Evolutionary conservation across 805 yeast genomes (phyloP), one percentile per base, ranked within the genome.

Genomic region (Candida michaelii): DNA sequence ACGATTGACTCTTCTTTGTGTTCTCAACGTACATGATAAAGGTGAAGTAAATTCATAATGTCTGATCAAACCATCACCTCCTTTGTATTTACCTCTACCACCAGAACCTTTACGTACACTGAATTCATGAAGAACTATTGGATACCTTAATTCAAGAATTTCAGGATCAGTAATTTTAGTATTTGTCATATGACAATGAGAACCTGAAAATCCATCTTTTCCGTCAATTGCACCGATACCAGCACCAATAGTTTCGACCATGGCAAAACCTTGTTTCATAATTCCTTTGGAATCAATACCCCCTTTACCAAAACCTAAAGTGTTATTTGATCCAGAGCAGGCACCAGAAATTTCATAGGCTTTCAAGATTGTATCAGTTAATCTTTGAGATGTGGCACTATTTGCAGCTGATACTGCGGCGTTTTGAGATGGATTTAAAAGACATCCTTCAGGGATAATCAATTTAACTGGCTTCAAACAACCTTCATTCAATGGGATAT

Each of bases 101-200:
- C 54, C 53, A 25, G 45, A 41, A 11, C 41, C 45, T 13, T 27
- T 21, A 21, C 53, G 39, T 10, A 51, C 37, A 10, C 38, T 21
- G 27, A 36, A 50, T 24, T 48, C 43, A 34, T 36, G 45, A 12
- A 50, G 30, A 10, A 46, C 13, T 19, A 44, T 42, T 2, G 53
- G 53, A 33, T 44, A 48, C 36, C 51, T 35, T 29, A 46, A 32
- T 38, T 49, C 54, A 27, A 49, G 40, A 8, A 48, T 42, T 38
- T 50, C 53, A 4, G 51, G 45, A 32, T 50, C 52, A 30, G 52
- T 52, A 24, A 48, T 52, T 36, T 36, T 44, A 19, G 53, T 49
- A 36, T 49, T 52, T 71, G 54, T 51, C 48, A 52, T 86, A 85
- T 42, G 76, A 51, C 51, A 63, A 52, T 73, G 74, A 54, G 42